phyloP scores from a whole-genome alignment of 805 yeast genomes.

The Yarrowia divulgata region DNA sequence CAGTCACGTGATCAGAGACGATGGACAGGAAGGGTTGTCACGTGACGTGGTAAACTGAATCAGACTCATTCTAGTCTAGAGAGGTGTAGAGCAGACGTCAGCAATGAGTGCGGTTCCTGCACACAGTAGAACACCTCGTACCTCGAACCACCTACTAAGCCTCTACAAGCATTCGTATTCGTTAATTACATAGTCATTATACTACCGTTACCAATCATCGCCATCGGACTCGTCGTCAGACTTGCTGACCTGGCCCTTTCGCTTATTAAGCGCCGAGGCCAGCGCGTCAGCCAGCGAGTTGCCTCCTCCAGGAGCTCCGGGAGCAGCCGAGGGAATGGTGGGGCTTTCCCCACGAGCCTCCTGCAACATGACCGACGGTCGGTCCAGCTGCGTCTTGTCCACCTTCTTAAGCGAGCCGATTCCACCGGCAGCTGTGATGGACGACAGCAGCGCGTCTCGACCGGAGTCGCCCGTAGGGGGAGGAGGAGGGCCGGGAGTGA shows the following conservation, averaged over 20 bases:
- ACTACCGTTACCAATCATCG: conserved; percentile 63
- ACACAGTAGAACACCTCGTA: neutral
- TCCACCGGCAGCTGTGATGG: conserved; percentile 84
- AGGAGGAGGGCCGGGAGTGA: conserved; percentile 53
- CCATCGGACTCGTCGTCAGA: conserved; percentile 87
- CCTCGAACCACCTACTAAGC: no score
- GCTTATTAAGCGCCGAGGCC: conserved; percentile 80
- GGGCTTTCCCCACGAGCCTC: conserved; percentile 73
- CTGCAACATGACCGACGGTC: conserved; percentile 73
- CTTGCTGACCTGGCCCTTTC: conserved; percentile 81
- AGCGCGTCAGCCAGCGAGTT: conserved; percentile 83
- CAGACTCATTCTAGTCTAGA: no score
- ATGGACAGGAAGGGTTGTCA: no score
- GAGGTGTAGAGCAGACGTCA: no score
- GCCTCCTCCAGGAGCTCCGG: conserved; percentile 56
- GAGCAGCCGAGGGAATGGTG: conserved; percentile 49
- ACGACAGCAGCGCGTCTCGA: conserved; percentile 83
- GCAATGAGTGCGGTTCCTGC: no score
- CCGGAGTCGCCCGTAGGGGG: conserved; percentile 60
- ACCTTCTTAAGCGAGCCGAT: conserved; percentile 72
- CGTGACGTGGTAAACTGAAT: no score
- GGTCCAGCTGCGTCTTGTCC: conserved; percentile 83
- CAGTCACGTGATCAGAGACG: no score
- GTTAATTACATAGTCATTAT: conserved; percentile 29
- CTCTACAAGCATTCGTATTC: no score